Evolutionary conservation across 2,329 filamentous ascomycete species (phyloP).

Genomic region (Pyrenochaeta sp.): DNA sequence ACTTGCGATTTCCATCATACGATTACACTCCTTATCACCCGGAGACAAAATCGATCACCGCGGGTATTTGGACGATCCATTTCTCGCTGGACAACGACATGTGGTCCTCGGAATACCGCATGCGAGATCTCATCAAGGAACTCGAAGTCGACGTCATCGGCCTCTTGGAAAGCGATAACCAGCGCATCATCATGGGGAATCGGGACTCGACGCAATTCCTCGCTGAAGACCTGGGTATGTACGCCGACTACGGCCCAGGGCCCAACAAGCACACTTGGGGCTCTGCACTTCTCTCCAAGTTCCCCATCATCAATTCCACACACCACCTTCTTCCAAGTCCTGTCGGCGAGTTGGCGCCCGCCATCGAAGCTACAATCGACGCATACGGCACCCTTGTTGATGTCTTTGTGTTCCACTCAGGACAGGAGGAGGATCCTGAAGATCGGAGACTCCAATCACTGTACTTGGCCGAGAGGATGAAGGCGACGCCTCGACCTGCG

Average conservation of each 20-base stretch:
- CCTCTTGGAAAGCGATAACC: conserved; percentile 90
- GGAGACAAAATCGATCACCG: conserved; percentile 86
- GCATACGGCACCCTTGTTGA: conserved; percentile 90
- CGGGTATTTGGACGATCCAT: conserved; percentile 98
- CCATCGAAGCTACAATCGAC: conserved; percentile 95
- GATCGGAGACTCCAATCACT: conserved; percentile 86
- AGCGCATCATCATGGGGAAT: conserved; percentile 99
- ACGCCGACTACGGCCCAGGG: conserved; percentile 94
- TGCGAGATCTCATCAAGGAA: conserved; percentile 89
- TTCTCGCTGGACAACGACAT: conserved; percentile 97
- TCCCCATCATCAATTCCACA: conserved; percentile 95
- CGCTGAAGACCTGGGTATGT: conserved; percentile 97
- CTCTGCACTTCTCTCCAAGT: conserved; percentile 89
- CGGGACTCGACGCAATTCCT: conserved; percentile 94
- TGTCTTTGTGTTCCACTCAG: conserved; percentile 98
- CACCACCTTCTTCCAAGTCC: conserved; percentile 94
- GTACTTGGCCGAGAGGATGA: conserved; percentile 90
- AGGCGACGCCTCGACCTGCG: conserved; percentile 77
- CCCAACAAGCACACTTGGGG: conserved; percentile 99
- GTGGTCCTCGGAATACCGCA: conserved; percentile 96
- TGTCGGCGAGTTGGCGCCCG: conserved; percentile 92
- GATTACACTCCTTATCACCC: conserved; percentile 91
- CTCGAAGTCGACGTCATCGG: conserved; percentile 97
- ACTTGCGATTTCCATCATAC: conserved; percentile 90
- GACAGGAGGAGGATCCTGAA: conserved; percentile 94